Percentiles rank a stretch among this genome's conserved stretches.
phyloP scores from a whole-genome alignment of 768 basidiomycete species.

The Mycena albidolilacea region DNA sequence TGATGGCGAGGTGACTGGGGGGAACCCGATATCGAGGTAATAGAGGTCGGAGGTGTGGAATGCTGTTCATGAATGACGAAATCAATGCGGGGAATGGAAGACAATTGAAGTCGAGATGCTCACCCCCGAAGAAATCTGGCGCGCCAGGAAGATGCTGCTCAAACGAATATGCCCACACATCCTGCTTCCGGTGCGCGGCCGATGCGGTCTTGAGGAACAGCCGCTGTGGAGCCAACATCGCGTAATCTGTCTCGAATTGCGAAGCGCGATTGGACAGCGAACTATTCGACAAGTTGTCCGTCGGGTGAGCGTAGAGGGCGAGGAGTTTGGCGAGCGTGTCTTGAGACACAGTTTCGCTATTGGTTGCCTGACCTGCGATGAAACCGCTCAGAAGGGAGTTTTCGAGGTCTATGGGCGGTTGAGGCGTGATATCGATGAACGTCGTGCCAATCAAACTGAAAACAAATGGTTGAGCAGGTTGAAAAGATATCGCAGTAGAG shows the following conservation, averaged over 20 bases:
- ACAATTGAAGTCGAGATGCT: neutral
- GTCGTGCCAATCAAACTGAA: slow-evolving; percentile 9
- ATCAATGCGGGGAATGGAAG: too few species aligned
- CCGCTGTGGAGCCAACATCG: slow-evolving; percentile 4
- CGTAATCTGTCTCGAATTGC: slow-evolving; percentile 17
- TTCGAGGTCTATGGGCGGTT: neutral
- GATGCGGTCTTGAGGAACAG: slow-evolving; percentile 19
- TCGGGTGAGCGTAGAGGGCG: slow-evolving; percentile 22
- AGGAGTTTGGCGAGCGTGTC: neutral
- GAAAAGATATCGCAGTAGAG: neutral
- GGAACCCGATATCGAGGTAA: slow-evolving; percentile 22
- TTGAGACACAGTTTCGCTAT: slow-evolving; percentile 11
- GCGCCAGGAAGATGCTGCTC: neutral
- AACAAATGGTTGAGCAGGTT: too few species aligned
- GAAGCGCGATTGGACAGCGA: slow-evolving; percentile 19
- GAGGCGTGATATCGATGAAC: slow-evolving; percentile 18
- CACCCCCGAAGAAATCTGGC: slow-evolving; percentile 20
- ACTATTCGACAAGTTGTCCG: slow-evolving; percentile 17
- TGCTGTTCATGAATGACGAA: neutral
- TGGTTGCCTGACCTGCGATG: slow-evolving; percentile 4
- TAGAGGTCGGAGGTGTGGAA: slow-evolving; percentile 24
- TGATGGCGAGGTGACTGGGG: neutral
- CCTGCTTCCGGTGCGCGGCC: neutral
- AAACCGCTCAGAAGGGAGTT: slow-evolving; percentile 11
- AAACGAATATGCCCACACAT: slow-evolving; percentile 25